Evolutionary conservation across 2,329 filamentous ascomycete genomes (phyloP).

Genomic region (Thielaviopsis punctulata): DNA sequence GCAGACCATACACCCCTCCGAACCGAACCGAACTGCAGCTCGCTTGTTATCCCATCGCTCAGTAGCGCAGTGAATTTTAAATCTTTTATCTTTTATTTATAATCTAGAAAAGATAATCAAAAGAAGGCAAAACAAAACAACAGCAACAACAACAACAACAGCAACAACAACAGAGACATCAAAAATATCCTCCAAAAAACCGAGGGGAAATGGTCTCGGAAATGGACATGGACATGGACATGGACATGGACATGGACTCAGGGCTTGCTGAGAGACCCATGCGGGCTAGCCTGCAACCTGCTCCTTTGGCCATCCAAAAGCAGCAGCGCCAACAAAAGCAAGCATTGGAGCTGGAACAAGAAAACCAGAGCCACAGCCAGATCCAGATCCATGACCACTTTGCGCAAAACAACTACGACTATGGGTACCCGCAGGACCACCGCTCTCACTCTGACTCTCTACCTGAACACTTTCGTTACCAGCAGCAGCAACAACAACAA

Average conservation of each 20-base stretch:
- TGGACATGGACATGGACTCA: background rate
- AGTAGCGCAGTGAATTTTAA: background rate
- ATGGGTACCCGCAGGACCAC: background rate
- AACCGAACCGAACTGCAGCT: background rate
- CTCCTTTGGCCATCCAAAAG: conserved; percentile 39
- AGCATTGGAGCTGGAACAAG: background rate
- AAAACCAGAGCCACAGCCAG: background rate
- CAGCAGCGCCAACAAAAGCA: conserved; percentile 15
- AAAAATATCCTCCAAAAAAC: too few relatives aligned
- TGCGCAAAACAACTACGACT: background rate
- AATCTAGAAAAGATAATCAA: too few relatives aligned
- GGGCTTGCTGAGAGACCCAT: conserved; percentile 20
- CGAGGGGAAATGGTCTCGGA: too few relatives aligned
- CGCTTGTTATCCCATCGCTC: background rate
- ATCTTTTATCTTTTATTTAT: background rate
- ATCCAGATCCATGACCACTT: conserved; percentile 1
- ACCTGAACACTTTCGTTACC: background rate
- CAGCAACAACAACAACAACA: too few relatives aligned
- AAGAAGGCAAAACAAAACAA: too few relatives aligned
- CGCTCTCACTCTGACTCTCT: too few relatives aligned
- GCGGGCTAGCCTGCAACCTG: conserved; percentile 43
- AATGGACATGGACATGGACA: background rate
- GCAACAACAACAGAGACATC: too few relatives aligned
- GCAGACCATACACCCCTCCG: too few relatives aligned
- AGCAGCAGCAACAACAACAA: background rate